Evolutionary conservation across 2,329 filamentous ascomycete species (phyloP), one percentile per base, ranked within the genome.

Genomic region (Fusarium nelsonii): DNA sequence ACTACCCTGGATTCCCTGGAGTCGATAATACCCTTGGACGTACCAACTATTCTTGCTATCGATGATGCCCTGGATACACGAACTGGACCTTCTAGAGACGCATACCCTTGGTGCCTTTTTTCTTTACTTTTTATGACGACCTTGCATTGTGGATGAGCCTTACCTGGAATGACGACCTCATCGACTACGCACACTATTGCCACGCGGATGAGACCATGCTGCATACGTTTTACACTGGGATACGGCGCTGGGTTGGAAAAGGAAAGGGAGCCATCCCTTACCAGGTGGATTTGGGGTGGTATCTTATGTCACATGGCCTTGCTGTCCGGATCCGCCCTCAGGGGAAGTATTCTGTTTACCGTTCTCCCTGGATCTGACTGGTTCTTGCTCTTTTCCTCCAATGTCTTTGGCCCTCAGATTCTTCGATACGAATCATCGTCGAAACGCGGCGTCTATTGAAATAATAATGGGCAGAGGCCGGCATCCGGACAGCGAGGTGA

Each of bases 401-500:
- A 60, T 68, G 64, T 69, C 68, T 62, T 73, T 61, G 69, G 65
- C 64, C 55, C 61, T 65, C 58, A 63, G 72, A 73, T 69, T 66
- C 63, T 78, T 71, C 68, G 70, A 58, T 67, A 63, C 60, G 33
- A 52, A 59, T 32, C 69, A 70, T 71, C 69, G 62, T 73, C 18
- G 65, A 75, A 57, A 70, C 62, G 60, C 68, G 65, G 68, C 64
- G 68, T 65, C 62, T 61, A 56, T 70, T 68, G 68, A 70, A 58
- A 69, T 75, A 72, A 75, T 76, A 74, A 76, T 71, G 72, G 71
- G 70, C 68, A 72, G 68, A 69, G 71, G 78, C 77, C 75, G 74
- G 76, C 74, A 77, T 81, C 82, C 77, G 82, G 84, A 84, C 83
- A 85, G 83, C 83, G 81, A 83, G 84, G 84, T 85, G 80, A 85